Percentiles rank a stretch among this genome's conserved stretches.
Evolutionary conservation across 2,329 filamentous ascomycete genomes (phyloP).

Genomic region (Cercospora zeae-maydis): DNA sequence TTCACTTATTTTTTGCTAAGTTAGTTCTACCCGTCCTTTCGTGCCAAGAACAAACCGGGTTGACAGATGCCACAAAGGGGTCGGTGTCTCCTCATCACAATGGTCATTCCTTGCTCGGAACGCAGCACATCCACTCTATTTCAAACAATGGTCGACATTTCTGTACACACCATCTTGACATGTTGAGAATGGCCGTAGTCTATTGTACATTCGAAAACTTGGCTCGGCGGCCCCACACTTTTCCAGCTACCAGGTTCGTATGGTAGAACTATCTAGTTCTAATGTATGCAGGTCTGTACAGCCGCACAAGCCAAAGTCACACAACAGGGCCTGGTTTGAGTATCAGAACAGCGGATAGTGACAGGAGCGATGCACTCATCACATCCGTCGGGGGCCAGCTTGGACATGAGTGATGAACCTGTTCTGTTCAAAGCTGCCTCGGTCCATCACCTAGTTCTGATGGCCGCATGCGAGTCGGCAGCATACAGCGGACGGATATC

Average conservation of each 20-base stretch:
- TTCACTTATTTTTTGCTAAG: too few species aligned
- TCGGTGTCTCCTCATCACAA: slow-evolving; percentile 8
- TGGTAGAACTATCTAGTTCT: too few species aligned
- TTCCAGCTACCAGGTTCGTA: slow-evolving; percentile 6
- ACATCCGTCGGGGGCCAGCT: not conserved
- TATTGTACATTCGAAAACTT: not conserved
- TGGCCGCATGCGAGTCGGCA: slow-evolving; percentile 2
- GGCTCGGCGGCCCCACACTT: not conserved
- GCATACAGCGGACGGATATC: slow-evolving; percentile 3
- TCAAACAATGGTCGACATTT: not conserved
- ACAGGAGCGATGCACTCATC: not conserved
- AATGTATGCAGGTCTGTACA: too few species aligned
- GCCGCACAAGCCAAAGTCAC: not conserved
- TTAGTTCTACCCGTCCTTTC: not conserved
- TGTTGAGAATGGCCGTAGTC: too few species aligned
- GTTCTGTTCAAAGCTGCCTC: not conserved
- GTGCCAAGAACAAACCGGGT: slow-evolving; percentile 9
- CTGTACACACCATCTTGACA: not conserved
- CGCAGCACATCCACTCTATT: not conserved
- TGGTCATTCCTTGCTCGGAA: slow-evolving; percentile 11
- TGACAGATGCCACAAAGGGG: slow-evolving; percentile 16
- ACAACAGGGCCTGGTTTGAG: not conserved
- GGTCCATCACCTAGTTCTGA: too few species aligned
- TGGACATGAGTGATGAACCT: not conserved
- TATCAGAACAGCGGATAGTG: slow-evolving; percentile 1